A percentile compares a stretch with the other conserved stretches of the same genome.
Conservation (phyloP, 495 filamentous ascomycete species). For the Talaromyces adpressus region DNA sequence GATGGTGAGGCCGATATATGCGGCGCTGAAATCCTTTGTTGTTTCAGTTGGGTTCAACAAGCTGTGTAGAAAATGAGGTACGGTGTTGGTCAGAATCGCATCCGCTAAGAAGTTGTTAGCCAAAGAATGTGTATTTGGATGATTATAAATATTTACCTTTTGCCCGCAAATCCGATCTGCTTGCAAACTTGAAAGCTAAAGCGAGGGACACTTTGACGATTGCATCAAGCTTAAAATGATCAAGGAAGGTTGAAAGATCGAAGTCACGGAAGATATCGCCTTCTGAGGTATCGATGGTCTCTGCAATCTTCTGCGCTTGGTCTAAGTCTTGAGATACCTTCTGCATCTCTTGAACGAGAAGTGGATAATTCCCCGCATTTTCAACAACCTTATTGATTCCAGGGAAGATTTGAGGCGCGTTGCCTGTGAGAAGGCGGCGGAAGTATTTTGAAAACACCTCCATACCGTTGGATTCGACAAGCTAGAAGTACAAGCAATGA, state of each 20-base stretch:
- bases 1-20: slow-evolving; percentile 67
- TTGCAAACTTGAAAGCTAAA: slow-evolving; percentile 74
- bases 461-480: slow-evolving; percentile 94
- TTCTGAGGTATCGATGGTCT: slow-evolving; percentile 78
- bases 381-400: slow-evolving; percentile 60
- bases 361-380: slow-evolving; percentile 69
- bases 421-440: slow-evolving; percentile 74
- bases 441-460: slow-evolving; percentile 92
- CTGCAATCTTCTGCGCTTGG: slow-evolving; percentile 83
- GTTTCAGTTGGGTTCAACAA: slow-evolving; percentile 50
- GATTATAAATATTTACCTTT: slow-evolving; percentile 59
- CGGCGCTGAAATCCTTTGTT: slow-evolving; percentile 55
- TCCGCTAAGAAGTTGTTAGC: slow-evolving; percentile 53
- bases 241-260: slow-evolving; percentile 84
- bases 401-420: slow-evolving; percentile 81
- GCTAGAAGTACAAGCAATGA: slow-evolving; percentile 38
- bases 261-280: slow-evolving; percentile 93
- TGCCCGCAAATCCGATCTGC: slow-evolving; percentile 70
- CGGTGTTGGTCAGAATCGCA: slow-evolving; percentile 69
- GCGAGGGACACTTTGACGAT: slow-evolving; percentile 83
- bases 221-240: slow-evolving; percentile 87
- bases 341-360: slow-evolving; percentile 77
- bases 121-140: slow-evolving; percentile 10
- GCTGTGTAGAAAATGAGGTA: slow-evolving; percentile 65
- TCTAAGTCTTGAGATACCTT: slow-evolving; percentile 73